Conservation (phyloP, 441 rosid species). For the Populus trichocarpa region DNA sequence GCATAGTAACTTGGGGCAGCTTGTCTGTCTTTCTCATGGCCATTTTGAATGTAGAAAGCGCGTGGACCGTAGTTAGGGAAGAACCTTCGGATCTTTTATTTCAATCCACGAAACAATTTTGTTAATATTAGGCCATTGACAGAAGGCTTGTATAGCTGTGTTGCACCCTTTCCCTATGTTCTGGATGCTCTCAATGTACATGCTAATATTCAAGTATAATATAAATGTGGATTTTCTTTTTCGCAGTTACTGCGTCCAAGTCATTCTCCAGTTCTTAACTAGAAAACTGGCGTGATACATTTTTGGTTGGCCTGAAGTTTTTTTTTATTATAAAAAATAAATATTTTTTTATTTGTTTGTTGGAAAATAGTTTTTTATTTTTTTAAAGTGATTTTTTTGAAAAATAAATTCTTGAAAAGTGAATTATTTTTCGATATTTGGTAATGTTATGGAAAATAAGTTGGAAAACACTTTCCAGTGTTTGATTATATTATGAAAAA, state of each 20-base stretch:
- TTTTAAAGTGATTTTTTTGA: no score
- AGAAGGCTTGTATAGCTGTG: conserved; percentile 24
- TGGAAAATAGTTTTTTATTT: no score
- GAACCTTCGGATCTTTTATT: conserved; percentile 7
- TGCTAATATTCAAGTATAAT: no score
- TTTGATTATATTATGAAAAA: no score
- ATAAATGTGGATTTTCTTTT: neutral
- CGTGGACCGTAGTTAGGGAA: conserved; percentile 5
- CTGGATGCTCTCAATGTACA: neutral
- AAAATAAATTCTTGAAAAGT: no score
- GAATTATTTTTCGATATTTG: no score
- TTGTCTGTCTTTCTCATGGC: neutral
- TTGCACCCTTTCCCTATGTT: neutral
- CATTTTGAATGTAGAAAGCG: neutral
- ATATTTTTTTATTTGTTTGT: no score
- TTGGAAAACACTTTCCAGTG: no score
- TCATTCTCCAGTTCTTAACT: neutral
- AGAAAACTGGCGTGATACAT: neutral
- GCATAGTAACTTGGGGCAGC: no score
- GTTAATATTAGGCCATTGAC: conserved; percentile 34
- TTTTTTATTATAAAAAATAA: no score
- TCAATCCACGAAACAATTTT: conserved; percentile 24
- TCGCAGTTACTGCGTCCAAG: neutral
- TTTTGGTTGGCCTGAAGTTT: no score
- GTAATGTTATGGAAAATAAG: no score